phyloP scores from a whole-genome alignment of 2,329 filamentous ascomycete genomes.

The Pestalotiopsis sp. region DNA sequence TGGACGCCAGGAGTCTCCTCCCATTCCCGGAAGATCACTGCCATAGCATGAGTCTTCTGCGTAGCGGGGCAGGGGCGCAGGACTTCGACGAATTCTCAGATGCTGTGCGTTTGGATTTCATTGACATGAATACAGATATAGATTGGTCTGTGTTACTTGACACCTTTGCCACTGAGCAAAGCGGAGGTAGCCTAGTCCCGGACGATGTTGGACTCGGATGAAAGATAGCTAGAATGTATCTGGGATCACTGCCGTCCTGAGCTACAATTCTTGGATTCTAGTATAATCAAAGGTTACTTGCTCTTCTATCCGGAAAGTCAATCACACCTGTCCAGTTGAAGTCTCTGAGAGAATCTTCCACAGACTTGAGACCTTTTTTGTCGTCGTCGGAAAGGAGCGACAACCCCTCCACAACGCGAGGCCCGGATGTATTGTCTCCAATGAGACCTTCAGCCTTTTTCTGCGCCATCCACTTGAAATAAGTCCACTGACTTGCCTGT shows the following conservation, averaged over 20 bases:
- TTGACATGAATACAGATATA: not conserved
- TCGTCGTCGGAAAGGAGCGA: not conserved
- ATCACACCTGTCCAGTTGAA: not conserved
- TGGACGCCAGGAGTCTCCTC: not conserved
- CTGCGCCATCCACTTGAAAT: not conserved
- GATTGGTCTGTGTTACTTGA: not conserved
- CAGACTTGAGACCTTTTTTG: not conserved
- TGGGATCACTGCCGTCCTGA: no score
- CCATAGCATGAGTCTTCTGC: not conserved
- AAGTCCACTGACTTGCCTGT: not conserved
- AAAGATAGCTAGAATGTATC: not conserved
- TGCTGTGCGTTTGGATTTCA: not conserved
- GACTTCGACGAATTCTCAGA: not conserved
- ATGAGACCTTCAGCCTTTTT: not conserved
- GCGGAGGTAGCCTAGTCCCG: not conserved
- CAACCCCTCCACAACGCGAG: not conserved
- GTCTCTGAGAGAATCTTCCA: not conserved
- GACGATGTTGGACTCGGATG: not conserved
- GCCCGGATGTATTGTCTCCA: not conserved
- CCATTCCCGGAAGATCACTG: not conserved
- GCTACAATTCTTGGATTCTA: no score
- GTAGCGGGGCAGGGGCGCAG: not conserved
- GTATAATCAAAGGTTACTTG: no score
- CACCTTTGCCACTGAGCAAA: not conserved
- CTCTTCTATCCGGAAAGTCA: not conserved